Evolutionary conservation across 2,329 filamentous ascomycete genomes (phyloP).

Genomic region (Monosporascus sp.): DNA sequence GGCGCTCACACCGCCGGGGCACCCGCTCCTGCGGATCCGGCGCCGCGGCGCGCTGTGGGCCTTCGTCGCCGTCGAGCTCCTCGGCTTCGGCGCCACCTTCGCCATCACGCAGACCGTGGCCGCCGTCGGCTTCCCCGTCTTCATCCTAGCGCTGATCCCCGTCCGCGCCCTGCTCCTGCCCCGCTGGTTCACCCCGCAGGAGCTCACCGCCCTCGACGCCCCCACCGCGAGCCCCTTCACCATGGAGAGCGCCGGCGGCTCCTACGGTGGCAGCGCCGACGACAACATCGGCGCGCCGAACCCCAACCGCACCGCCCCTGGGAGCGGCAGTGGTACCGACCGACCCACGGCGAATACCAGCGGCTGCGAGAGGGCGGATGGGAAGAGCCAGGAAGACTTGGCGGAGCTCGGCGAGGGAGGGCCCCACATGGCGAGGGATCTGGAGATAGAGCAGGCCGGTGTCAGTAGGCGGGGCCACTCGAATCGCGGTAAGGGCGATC

Average conservation of each 20-base stretch:
- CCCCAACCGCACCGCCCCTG: conserved; percentile 3
- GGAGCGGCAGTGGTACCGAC: background rate
- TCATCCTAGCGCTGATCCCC: conserved; percentile 66
- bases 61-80: conserved; percentile 63
- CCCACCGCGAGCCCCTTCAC: conserved; percentile 70
- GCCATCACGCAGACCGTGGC: conserved; percentile 80
- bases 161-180: conserved; percentile 60
- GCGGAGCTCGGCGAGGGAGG: conserved; percentile 30
- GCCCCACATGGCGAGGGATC: conserved; percentile 9
- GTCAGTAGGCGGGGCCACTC: conserved; percentile 17
- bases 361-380: conserved; percentile 1
- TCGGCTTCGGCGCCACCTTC: conserved; percentile 72
- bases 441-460: conserved; percentile 22
- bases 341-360: conserved; percentile 2
- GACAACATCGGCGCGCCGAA: conserved; percentile 5
- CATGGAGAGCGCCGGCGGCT: conserved; percentile 69
- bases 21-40: conserved; percentile 57
- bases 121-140: conserved; percentile 73
- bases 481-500: conserved; percentile 3
- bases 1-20: conserved; percentile 51
- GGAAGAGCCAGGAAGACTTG: conserved; percentile 29
- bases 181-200: conserved; percentile 51
- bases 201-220: conserved; percentile 61
- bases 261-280: conserved; percentile 39
- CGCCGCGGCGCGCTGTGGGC: conserved; percentile 63